Evolutionary conservation across 2,329 filamentous ascomycete species (phyloP).

Genomic region (Fusarium robinianum): DNA sequence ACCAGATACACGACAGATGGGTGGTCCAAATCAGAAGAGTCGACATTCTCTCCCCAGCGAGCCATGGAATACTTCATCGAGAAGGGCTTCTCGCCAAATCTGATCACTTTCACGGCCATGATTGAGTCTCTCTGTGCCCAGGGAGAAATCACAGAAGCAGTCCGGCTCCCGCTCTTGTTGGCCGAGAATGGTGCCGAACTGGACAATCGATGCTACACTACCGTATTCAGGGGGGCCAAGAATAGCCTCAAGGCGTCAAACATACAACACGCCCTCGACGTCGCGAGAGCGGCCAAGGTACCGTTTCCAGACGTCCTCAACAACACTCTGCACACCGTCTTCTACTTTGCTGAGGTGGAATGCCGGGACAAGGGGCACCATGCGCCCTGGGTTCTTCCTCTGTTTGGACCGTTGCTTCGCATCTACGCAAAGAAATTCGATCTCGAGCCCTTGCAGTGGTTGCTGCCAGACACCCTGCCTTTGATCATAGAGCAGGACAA

Average conservation of each 20-base stretch:
- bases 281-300: constrained; percentile 55
- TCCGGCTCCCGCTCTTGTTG: constrained; percentile 42
- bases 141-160: constrained; percentile 43
- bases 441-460: constrained; percentile 49
- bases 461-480: constrained; percentile 44
- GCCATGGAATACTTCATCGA: constrained; percentile 53
- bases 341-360: constrained; percentile 50
- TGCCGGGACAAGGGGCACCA: constrained; percentile 35
- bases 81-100: constrained; percentile 66
- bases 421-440: constrained; percentile 56
- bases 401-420: constrained; percentile 54
- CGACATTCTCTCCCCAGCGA: constrained; percentile 39
- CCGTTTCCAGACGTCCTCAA: constrained; percentile 43
- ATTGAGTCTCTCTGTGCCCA: constrained; percentile 71
- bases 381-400: constrained; percentile 42
- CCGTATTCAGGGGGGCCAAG: constrained; percentile 74
- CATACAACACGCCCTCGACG: constrained; percentile 48
- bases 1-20: constrained; percentile 32
- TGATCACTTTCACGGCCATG: constrained; percentile 66
- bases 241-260: constrained; percentile 55
- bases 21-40: constrained; percentile 22
- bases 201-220: constrained; percentile 69
- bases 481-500: constrained; percentile 35
- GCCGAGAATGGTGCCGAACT: constrained; percentile 57
- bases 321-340: constrained; percentile 54